Evolutionary conservation across 1,139 yeast genomes (phyloP).

Genomic region (Hyphopichia fennica): DNA sequence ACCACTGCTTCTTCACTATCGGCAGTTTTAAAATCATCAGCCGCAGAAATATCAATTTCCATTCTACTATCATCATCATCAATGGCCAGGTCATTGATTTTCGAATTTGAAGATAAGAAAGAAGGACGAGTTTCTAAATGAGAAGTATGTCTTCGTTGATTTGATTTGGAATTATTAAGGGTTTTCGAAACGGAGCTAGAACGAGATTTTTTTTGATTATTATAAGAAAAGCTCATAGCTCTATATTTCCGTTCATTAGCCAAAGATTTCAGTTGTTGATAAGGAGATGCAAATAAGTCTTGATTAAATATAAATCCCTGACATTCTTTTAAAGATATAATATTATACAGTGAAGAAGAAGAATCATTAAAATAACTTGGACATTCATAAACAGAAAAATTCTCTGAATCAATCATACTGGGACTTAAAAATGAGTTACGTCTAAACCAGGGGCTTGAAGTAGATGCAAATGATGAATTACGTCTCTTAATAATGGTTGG

Average conservation of each 20-base stretch:
- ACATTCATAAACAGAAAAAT: slow-evolving; percentile 56
- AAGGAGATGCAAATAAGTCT: slow-evolving; percentile 67
- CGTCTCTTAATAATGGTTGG: slow-evolving; percentile 22
- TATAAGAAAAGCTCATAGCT: slow-evolving; percentile 21
- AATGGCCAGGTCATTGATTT: not conserved
- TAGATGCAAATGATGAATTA: slow-evolving; percentile 45
- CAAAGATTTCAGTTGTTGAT: slow-evolving; percentile 55
- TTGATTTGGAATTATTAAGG: not conserved
- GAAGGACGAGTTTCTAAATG: slow-evolving; percentile 29
- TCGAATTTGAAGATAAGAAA: slow-evolving; percentile 10
- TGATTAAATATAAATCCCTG: slow-evolving; percentile 79
- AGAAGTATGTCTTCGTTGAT: slow-evolving; percentile 34
- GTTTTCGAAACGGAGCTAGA: not conserved
- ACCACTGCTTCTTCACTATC: slow-evolving; percentile 10
- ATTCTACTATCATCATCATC: slow-evolving; percentile 9
- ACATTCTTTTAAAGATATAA: slow-evolving; percentile 56
- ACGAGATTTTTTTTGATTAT: slow-evolving; percentile 7
- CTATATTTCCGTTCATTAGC: slow-evolving; percentile 38
- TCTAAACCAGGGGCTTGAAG: slow-evolving; percentile 57
- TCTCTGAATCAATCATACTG: slow-evolving; percentile 63
- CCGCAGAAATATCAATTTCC: slow-evolving; percentile 8
- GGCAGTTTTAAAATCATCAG: not conserved
- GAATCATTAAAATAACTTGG: slow-evolving; percentile 31
- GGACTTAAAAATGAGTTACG: slow-evolving; percentile 61
- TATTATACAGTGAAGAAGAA: slow-evolving; percentile 32